Percentiles rank a stretch among this genome's conserved stretches.
phyloP scores from a whole-genome alignment of 2,329 filamentous ascomycete species.

The Monosporascus sp. region DNA sequence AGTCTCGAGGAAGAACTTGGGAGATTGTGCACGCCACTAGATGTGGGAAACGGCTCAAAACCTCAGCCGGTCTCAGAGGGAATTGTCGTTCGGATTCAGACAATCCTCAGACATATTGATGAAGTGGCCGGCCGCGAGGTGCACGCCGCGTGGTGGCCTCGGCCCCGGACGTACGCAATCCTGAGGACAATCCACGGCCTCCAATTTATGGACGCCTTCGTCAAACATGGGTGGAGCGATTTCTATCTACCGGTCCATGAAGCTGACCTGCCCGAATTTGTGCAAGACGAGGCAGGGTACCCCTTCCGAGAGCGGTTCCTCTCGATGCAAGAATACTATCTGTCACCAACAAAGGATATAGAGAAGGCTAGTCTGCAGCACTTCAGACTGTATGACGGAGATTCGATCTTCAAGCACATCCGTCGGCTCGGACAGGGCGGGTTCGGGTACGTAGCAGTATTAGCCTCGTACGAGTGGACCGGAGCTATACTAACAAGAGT shows the following conservation, averaged over 20 bases:
- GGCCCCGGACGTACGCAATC: slow-evolving; percentile 12
- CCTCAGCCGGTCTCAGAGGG: no score
- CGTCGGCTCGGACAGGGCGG: slow-evolving; percentile 11
- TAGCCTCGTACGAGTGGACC: neutral
- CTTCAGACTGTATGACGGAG: slow-evolving; percentile 4
- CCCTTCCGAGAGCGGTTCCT: slow-evolving; percentile 8
- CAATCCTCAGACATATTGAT: no score
- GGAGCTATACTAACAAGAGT: neutral
- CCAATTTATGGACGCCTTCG: slow-evolving; percentile 10
- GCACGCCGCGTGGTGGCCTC: neutral
- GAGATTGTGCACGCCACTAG: no score
- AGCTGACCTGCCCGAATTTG: slow-evolving; percentile 8
- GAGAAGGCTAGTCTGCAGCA: slow-evolving; percentile 6
- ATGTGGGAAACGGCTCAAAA: no score
- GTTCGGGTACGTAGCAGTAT: slow-evolving; percentile 4
- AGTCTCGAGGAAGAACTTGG: no score
- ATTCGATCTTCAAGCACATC: slow-evolving; percentile 4
- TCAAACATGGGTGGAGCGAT: slow-evolving; percentile 7
- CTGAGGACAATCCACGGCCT: slow-evolving; percentile 6
- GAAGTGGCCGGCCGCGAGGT: no score
- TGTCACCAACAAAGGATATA: slow-evolving; percentile 12
- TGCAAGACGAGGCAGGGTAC: neutral
- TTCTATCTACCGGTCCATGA: slow-evolving; percentile 13
- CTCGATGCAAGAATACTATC: slow-evolving; percentile 11
- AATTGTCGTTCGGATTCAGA: no score